Percentiles rank a stretch among this genome's conserved stretches.
phyloP scores from a whole-genome alignment of 768 basidiomycete species.

The Psilocybe sp. region DNA sequence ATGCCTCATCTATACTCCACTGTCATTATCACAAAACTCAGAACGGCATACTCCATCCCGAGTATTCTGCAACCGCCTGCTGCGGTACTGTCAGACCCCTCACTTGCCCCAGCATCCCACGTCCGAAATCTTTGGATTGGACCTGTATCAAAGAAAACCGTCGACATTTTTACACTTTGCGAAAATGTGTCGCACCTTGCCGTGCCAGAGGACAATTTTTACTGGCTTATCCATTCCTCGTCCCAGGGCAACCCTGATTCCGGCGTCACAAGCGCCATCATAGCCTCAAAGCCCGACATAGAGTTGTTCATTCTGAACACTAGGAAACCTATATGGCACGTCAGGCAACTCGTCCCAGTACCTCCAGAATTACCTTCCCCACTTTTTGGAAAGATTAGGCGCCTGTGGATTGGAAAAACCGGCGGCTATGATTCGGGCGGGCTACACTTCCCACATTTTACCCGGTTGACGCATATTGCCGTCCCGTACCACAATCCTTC shows the following conservation, averaged over 20 bases:
- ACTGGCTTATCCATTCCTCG: slow-evolving; percentile 16
- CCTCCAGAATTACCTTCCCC: slow-evolving; percentile 6
- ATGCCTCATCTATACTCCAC: slow-evolving; percentile 22
- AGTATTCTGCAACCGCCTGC: background rate
- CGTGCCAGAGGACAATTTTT: slow-evolving; percentile 15
- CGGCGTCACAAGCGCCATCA: background rate
- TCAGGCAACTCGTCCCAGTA: background rate
- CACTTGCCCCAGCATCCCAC: slow-evolving; percentile 8
- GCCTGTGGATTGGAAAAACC: slow-evolving; percentile 15
- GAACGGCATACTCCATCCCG: background rate
- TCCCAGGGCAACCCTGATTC: background rate
- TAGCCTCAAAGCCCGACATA: slow-evolving; percentile 8
- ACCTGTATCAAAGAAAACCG: slow-evolving; percentile 12
- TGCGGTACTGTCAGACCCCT: background rate
- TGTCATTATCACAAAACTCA: slow-evolving; percentile 11
- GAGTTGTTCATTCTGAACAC: slow-evolving; percentile 15
- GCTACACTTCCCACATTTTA: slow-evolving; percentile 14
- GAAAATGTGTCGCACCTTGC: slow-evolving; percentile 15
- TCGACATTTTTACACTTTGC: slow-evolving; percentile 17
- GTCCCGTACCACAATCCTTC: slow-evolving; percentile 15
- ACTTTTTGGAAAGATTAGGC: slow-evolving; percentile 18
- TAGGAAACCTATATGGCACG: slow-evolving; percentile 10
- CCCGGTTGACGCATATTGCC: slow-evolving; percentile 19
- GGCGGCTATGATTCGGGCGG: slow-evolving; percentile 10
- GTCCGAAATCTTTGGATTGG: slow-evolving; percentile 19